A percentile compares a stretch with the other conserved stretches of the same genome.
These are phyloP conservation scores for Botryotinia convoluta DNA, from an alignment of 2,329 filamentous ascomycete genomes.

Conservation along the genomic window DNA sequence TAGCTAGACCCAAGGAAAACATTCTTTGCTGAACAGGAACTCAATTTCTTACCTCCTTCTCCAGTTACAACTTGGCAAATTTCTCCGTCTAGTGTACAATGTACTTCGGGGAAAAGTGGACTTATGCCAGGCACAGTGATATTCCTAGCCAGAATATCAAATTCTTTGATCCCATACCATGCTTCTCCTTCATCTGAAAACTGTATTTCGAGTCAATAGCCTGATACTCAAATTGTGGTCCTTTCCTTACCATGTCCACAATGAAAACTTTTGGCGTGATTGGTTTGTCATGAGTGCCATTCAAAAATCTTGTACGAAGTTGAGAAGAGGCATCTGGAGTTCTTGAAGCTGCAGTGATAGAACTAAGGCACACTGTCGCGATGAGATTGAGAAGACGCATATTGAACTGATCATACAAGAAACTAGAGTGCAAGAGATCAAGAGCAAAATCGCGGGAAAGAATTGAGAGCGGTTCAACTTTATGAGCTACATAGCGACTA, in stretches of 20 bases:
- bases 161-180: conserved; percentile 50
- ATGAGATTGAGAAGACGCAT: not conserved
- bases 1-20: not conserved
- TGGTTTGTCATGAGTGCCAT: not conserved
- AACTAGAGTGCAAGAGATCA: not conserved
- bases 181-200: conserved; percentile 31
- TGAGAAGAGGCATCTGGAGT: not conserved
- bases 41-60: conserved; percentile 8
- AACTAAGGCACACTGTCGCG: not conserved
- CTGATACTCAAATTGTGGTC: not conserved
- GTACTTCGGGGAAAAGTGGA: conserved; percentile 56
- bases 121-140: conserved; percentile 59
- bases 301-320: not conserved
- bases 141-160: conserved; percentile 53
- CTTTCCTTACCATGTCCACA: not conserved
- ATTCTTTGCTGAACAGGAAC: not conserved
- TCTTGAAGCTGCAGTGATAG: not conserved
- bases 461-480: not conserved
- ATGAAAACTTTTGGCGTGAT: conserved; percentile 33
- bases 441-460: too few species aligned
- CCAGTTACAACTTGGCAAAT: conserved; percentile 57
- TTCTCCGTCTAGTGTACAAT: conserved; percentile 57
- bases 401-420: not conserved
- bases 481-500: not conserved
- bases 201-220: not conserved